phyloP scores from a whole-genome alignment of 139 green algal genomes.

The Mesotaenium endlicherianum region DNA sequence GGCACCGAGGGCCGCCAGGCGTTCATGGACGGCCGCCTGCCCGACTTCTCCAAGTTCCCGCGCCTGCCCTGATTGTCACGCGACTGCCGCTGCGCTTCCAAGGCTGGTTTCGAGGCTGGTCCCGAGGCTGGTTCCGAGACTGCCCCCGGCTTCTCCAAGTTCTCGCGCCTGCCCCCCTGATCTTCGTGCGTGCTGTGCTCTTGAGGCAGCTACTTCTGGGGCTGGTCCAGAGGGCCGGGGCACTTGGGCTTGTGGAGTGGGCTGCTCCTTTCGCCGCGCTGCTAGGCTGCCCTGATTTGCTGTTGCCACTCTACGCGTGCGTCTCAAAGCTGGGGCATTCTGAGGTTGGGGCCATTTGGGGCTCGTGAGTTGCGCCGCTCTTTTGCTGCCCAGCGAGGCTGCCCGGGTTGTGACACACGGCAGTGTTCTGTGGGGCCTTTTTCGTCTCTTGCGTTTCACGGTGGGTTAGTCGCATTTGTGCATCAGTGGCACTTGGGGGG shows the following conservation, averaged over 20 bases:
- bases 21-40: slow-evolving; percentile 81
- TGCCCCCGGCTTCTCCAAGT: slow-evolving; percentile 89
- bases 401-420: too few species aligned
- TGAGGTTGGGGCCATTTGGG: too few species aligned
- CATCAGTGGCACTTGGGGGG: too few species aligned
- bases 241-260: background rate
- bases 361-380: too few species aligned
- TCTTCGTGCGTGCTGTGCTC: slow-evolving; percentile 89
- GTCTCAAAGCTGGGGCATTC: too few species aligned
- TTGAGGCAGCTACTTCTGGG: slow-evolving; percentile 83
- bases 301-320: too few species aligned
- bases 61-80: slow-evolving; percentile 69
- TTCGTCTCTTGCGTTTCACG: too few species aligned
- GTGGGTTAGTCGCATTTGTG: too few species aligned
- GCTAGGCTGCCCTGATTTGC: too few species aligned
- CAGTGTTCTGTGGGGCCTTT: too few species aligned
- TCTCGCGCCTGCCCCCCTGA: slow-evolving; percentile 72
- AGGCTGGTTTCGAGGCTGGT: slow-evolving; percentile 76
- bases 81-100: slow-evolving; percentile 98
- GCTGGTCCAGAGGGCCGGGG: slow-evolving; percentile 82
- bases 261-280: too few species aligned
- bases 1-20: slow-evolving; percentile 84
- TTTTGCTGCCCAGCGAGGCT: too few species aligned
- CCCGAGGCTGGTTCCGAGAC: slow-evolving; percentile 89
- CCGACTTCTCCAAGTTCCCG: slow-evolving; percentile 88